phyloP scores from a whole-genome alignment of 768 basidiomycete species.

The Lactarius indigo region DNA sequence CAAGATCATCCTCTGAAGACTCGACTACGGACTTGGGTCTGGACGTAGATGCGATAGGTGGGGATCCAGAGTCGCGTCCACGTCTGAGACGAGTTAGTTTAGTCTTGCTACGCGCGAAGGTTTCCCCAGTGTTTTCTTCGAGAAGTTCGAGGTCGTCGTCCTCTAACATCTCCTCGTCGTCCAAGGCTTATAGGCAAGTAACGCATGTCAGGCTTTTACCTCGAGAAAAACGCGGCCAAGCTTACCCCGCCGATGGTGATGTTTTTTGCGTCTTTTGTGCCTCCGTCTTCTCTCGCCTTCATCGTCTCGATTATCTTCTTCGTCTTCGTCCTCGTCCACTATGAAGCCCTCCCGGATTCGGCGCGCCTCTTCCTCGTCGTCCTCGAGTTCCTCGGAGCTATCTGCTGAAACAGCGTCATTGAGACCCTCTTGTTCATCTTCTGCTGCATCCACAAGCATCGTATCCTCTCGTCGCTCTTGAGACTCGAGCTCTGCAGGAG shows the following conservation, averaged over 20 bases:
- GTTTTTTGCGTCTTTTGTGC: slow-evolving; percentile 64
- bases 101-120: slow-evolving; percentile 53
- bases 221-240: slow-evolving; percentile 34
- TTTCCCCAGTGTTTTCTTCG: slow-evolving; percentile 80
- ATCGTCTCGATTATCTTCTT: slow-evolving; percentile 65
- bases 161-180: slow-evolving; percentile 65
- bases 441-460: slow-evolving; percentile 50
- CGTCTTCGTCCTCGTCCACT: slow-evolving; percentile 86
- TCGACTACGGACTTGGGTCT: slow-evolving; percentile 58
- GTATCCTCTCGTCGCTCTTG: slow-evolving; percentile 50
- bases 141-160: slow-evolving; percentile 84
- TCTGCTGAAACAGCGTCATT: slow-evolving; percentile 65
- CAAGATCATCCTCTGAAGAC: slow-evolving; percentile 76
- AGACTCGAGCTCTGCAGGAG: slow-evolving; percentile 34
- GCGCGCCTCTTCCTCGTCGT: slow-evolving; percentile 84
- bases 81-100: slow-evolving; percentile 74
- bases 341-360: slow-evolving; percentile 87
- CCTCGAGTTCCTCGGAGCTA: slow-evolving; percentile 87
- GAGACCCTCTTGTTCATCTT: slow-evolving; percentile 51
- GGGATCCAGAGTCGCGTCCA: slow-evolving; percentile 68
- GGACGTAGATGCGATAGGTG: slow-evolving; percentile 57
- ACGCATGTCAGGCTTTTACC: slow-evolving; percentile 11
- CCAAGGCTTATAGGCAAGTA: slow-evolving; percentile 34
- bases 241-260: slow-evolving; percentile 56
- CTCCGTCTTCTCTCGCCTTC: slow-evolving; percentile 52